Conservation (phyloP, 2,329 filamentous ascomycete species). For the Lasiodiplodia sp. region DNA sequence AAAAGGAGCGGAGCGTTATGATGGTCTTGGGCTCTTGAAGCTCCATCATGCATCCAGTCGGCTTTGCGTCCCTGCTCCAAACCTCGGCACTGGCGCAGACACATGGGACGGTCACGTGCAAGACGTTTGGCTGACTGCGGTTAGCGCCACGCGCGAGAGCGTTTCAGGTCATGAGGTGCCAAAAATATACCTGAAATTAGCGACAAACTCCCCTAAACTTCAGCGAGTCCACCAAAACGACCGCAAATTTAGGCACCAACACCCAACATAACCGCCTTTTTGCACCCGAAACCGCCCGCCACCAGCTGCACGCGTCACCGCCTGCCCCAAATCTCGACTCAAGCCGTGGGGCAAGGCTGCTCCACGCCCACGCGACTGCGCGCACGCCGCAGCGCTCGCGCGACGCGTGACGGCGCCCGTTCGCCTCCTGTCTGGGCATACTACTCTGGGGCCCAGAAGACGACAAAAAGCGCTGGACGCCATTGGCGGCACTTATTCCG, state of each 20-base stretch:
- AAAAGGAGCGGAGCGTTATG: constrained; percentile 26
- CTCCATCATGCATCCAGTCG: constrained; percentile 26
- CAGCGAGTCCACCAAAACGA: constrained; percentile 33
- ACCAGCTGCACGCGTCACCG: constrained; percentile 32
- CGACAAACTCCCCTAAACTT: constrained; percentile 33
- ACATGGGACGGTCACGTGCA: constrained; percentile 24
- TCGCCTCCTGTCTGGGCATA: constrained; percentile 33
- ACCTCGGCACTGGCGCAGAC: constrained; percentile 28
- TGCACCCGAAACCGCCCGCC: background rate
- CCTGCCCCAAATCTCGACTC: constrained; percentile 33
- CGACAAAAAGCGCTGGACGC: background rate
- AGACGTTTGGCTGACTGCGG: background rate
- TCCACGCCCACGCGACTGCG: constrained; percentile 30
- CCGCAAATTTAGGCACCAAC: constrained; percentile 38
- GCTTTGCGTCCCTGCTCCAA: constrained; percentile 27
- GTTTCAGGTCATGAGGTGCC: constrained; percentile 20
- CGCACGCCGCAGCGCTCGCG: constrained; percentile 27
- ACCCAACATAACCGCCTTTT: constrained; percentile 15
- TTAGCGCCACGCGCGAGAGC: background rate
- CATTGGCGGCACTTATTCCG: constrained; percentile 11
- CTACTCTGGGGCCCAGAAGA: constrained; percentile 29
- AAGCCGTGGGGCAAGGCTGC: constrained; percentile 30
- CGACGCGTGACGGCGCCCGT: constrained; percentile 38
- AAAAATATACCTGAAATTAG: constrained; percentile 28
- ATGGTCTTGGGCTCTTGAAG: constrained; percentile 14